Evolutionary conservation across 2,329 filamentous ascomycete species (phyloP), one percentile per base, ranked within the genome.

Genomic region (Penicillium thymicola): DNA sequence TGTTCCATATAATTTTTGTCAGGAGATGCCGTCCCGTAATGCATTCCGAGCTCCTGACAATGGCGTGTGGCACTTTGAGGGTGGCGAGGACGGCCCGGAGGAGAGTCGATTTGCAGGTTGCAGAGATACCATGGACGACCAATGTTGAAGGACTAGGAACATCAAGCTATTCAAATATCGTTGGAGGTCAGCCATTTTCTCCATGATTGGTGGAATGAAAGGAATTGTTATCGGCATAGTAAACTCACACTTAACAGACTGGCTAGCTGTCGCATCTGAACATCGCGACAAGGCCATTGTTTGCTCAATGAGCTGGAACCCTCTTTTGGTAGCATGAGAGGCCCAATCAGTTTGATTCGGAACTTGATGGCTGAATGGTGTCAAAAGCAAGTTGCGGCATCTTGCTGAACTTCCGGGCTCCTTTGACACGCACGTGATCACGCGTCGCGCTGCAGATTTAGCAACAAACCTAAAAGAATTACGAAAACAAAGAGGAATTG

Each of bases 21-120:
- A 79, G 62, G 9, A 79, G 65, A 65, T 79, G 77, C 41, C 77
- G 70, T 25, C 72, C 74, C 1, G 76, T 78, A 16, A 79, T 76
- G 54, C 76, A 79, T 61, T 79, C 77, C 10, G 72, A 68, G 61
- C 76, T 75, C 37, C 71, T 75, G 47, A 79, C 70, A 51, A 78
- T 64, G 27, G 73, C 72, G 59, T 77, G 70, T 13, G 70, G 70
- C 34, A 76, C 78, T 4, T 81, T 78, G 8, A 89, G 81, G 32
- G 84, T 80, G 11, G 80, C 81, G 18, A 95, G 81, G 16, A 91
- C 81, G 3, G 81, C 79, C 55, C 80, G 79, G 4, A 88, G 79
- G 49, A 96, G 82, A 46, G 84, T 83, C 32, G 86, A 90, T 76
- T 97, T 97, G 40, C 92, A 93, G 0, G 92, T 96, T 2, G 91